These are phyloP conservation scores for Periconia sp. DNA, from an alignment of 2,329 filamentous ascomycete species.

Conservation along the genomic window DNA sequence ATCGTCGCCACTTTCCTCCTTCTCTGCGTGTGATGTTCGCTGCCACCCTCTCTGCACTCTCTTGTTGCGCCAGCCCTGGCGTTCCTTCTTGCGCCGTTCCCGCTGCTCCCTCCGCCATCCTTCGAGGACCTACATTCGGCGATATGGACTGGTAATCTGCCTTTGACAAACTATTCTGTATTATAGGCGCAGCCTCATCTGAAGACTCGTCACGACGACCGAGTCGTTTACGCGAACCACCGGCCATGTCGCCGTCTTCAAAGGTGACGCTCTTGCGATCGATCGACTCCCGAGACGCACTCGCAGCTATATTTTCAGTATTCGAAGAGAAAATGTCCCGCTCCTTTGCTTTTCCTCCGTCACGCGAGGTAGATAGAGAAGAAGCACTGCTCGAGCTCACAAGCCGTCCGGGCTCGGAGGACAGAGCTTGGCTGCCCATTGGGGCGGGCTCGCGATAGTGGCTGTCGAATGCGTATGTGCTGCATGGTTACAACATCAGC, in stretches of 20 bases:
- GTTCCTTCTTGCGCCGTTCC: conserved; percentile 6
- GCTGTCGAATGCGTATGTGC: neutral
- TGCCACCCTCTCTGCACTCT: conserved; percentile 28
- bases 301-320: neutral
- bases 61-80: neutral
- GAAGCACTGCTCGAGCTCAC: too few relatives aligned
- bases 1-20: conserved; percentile 59
- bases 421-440: conserved; percentile 7
- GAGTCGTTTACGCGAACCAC: conserved; percentile 20
- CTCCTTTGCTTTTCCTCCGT: too few relatives aligned
- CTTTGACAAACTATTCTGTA: conserved; percentile 4
- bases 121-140: conserved; percentile 10
- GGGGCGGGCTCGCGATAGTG: neutral
- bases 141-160: conserved; percentile 35
- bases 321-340: too few relatives aligned
- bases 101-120: conserved; percentile 5
- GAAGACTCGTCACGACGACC: neutral
- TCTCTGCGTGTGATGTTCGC: conserved; percentile 27
- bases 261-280: neutral
- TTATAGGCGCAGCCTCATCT: conserved; percentile 44
- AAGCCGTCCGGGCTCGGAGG: too few relatives aligned
- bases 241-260: conserved; percentile 6
- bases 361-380: too few relatives aligned
- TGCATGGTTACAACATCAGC: conserved; percentile 2
- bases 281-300: neutral